Evolutionary conservation across 2,329 filamentous ascomycete species (phyloP).

Genomic region (Xylariaceae sp.): DNA sequence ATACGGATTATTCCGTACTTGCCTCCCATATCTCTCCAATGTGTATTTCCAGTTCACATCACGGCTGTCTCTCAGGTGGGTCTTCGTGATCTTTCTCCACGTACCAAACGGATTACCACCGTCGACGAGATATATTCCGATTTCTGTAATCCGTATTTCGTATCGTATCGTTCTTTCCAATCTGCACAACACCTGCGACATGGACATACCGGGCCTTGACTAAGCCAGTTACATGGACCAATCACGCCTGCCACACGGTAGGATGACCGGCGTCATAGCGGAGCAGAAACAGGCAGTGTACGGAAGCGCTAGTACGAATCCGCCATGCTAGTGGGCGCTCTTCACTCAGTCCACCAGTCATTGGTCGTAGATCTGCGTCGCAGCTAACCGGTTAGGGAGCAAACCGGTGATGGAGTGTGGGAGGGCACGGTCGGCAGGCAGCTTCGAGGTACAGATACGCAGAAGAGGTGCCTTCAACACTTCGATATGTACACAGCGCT

Average conservation of each 20-base stretch:
- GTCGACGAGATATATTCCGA: too few relatives aligned
- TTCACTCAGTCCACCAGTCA: not conserved
- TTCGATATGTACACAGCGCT: not conserved
- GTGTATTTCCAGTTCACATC: too few relatives aligned
- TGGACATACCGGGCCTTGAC: not conserved
- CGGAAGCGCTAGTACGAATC: not conserved
- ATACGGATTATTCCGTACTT: too few relatives aligned
- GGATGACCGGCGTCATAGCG: not conserved
- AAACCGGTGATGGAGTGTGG: not conserved
- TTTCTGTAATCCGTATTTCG: not conserved
- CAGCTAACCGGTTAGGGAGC: not conserved
- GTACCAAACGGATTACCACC: too few relatives aligned
- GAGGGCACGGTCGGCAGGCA: not conserved
- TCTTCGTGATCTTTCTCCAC: too few relatives aligned
- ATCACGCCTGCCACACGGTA: not conserved
- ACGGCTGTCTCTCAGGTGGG: too few relatives aligned
- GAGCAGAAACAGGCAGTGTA: not conserved
- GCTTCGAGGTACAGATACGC: not conserved
- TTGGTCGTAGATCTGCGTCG: not conserved
- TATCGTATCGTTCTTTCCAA: not conserved
- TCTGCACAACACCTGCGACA: not conserved
- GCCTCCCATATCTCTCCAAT: too few relatives aligned
- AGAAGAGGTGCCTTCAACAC: not conserved
- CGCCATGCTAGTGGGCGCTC: not conserved
- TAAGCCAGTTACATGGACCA: not conserved